Conservation (phyloP, 1,284 basidiomycete species). For the Abortiporus biennis region DNA sequence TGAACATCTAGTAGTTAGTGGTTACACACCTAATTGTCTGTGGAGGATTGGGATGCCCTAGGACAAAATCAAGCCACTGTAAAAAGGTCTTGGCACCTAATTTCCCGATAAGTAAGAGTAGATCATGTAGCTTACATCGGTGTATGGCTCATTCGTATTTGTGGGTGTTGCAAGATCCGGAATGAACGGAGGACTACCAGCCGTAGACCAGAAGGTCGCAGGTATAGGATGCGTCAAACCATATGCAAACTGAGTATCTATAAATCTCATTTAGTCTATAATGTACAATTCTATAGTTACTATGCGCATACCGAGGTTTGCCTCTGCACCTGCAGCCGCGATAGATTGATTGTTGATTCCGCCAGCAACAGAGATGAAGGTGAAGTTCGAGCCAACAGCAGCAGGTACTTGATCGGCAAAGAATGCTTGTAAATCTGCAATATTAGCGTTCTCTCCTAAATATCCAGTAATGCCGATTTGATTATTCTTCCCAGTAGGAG, state of each 20-base stretch:
- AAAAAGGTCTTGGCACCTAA: constrained; percentile 6
- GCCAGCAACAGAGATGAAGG: constrained; percentile 33
- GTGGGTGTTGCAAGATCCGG: constrained; percentile 34
- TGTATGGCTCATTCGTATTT: constrained; percentile 63
- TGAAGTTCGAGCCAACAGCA: constrained; percentile 35
- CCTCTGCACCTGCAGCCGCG: constrained; percentile 54
- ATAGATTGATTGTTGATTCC: constrained; percentile 57
- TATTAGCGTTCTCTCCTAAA: constrained; percentile 49
- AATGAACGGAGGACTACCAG: constrained; percentile 51
- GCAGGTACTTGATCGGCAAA: constrained; percentile 25
- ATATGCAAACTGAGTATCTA: constrained; percentile 60
- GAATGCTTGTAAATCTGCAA: constrained; percentile 38
- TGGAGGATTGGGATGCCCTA: constrained; percentile 34
- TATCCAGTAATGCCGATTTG: constrained; percentile 57
- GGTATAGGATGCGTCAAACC: constrained; percentile 47
- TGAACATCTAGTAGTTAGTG: no score
- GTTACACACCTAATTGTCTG: constrained; percentile 38
- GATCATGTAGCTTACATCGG: constrained; percentile 28
- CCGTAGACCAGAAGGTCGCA: constrained; percentile 57
- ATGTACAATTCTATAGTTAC: no score
- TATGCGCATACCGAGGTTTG: constrained; percentile 39
- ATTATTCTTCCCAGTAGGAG: constrained; percentile 39
- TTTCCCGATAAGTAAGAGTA: background rate
- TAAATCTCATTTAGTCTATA: background rate
- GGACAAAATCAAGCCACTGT: constrained; percentile 54